phyloP scores from a whole-genome alignment of 2,329 filamentous ascomycete species.

The Pyricularia pennisetigena region DNA sequence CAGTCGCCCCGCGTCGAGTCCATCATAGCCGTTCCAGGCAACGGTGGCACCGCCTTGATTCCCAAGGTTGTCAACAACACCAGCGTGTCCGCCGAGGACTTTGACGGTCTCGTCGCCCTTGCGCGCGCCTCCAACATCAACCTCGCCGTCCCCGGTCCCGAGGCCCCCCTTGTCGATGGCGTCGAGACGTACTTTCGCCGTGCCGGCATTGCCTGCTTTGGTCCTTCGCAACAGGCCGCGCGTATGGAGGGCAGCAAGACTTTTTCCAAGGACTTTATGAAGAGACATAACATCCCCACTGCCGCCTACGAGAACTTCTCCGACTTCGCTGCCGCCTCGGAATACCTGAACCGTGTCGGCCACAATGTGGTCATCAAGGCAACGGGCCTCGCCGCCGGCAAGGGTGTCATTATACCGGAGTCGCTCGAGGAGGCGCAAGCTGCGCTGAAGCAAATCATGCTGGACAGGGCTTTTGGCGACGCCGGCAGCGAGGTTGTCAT shows the following conservation, averaged over 20 bases:
- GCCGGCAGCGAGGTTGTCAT: conserved; percentile 91
- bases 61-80: conserved; percentile 65
- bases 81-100: conserved; percentile 64
- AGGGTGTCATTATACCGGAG: conserved; percentile 84
- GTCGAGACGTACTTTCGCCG: conserved; percentile 73
- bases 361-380: conserved; percentile 86
- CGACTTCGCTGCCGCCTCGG: conserved; percentile 59
- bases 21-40: conserved; percentile 66
- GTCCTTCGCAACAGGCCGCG: conserved; percentile 75
- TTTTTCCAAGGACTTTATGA: conserved; percentile 98
- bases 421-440: conserved; percentile 73
- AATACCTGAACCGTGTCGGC: conserved; percentile 62
- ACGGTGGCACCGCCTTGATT: conserved; percentile 71
- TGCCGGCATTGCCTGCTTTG: conserved; percentile 72
- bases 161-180: conserved; percentile 87
- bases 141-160: conserved; percentile 82
- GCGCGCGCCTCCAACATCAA: conserved; percentile 65
- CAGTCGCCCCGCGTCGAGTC: conserved; percentile 70
- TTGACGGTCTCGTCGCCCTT: conserved; percentile 64
- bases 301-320: conserved; percentile 85
- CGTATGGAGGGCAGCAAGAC: conserved; percentile 94
- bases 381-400: conserved; percentile 82
- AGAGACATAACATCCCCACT: conserved; percentile 78
- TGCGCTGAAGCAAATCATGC: conserved; percentile 84
- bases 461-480: conserved; percentile 73